A percentile compares a stretch with the other conserved stretches of the same genome.
phyloP scores from a whole-genome alignment of 2,329 filamentous ascomycete species.

The Phialocephala subalpina region DNA sequence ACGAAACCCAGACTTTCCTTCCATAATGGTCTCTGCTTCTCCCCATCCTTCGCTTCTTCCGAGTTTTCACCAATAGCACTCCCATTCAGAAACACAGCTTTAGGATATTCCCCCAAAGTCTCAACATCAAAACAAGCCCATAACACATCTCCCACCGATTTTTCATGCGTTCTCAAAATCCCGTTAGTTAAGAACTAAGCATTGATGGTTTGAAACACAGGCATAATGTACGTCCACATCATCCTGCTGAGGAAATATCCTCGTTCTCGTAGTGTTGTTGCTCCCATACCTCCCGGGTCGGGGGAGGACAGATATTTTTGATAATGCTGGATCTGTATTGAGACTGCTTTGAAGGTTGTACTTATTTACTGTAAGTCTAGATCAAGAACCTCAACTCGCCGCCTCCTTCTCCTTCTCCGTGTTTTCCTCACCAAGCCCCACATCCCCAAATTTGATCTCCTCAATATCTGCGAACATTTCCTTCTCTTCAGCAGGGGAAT shows the following conservation, averaged over 20 bases:
- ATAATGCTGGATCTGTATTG: background rate
- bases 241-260: background rate
- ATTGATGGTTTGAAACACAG: background rate
- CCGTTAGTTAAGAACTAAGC: background rate
- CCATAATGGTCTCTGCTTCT: background rate
- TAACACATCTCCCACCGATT: background rate
- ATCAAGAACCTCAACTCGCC: no score
- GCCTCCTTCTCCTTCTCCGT: no score
- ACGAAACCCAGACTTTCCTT: background rate
- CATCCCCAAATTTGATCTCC: no score
- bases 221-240: background rate
- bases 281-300: background rate
- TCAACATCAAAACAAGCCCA: no score
- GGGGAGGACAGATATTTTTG: background rate
- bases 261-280: background rate
- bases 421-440: no score
- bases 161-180: background rate
- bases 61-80: background rate
- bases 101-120: background rate
- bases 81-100: slow-evolving; percentile 5
- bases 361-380: background rate
- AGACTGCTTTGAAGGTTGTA: background rate
- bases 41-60: background rate
- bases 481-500: no score
- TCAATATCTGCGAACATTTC: no score